Evolutionary conservation across 257 asterid genomes (phyloP).

Genomic region (Cordia subcordata): DNA sequence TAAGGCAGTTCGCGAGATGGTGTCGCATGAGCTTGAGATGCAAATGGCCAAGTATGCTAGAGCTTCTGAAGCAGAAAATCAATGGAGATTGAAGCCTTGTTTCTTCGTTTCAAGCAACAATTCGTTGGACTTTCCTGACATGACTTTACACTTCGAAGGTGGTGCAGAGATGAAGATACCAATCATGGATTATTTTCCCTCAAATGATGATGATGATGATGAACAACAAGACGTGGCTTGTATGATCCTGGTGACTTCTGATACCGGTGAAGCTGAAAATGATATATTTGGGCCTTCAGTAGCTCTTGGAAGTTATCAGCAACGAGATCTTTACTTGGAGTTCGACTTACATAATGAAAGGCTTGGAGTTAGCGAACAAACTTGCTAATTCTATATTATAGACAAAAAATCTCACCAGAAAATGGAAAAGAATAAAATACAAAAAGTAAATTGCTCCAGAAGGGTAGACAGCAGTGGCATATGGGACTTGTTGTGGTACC

Average conservation of each 20-base stretch:
- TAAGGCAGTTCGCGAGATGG: constrained; percentile 15
- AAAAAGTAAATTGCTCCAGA: no score
- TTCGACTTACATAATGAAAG: constrained; percentile 55
- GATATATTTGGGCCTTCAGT: constrained; percentile 39
- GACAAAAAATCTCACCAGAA: no score
- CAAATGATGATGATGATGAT: constrained; percentile 27
- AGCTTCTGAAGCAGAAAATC: constrained; percentile 21
- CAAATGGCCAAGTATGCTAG: constrained; percentile 34
- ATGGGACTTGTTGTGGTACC: no score
- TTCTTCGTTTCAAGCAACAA: constrained; percentile 27
- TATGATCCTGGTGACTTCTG: constrained; percentile 27
- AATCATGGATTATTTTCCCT: constrained; percentile 38
- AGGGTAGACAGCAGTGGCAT: no score
- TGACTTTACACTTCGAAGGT: constrained; percentile 40
- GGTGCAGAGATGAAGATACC: constrained; percentile 52
- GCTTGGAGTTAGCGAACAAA: constrained; percentile 41
- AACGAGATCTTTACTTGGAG: constrained; percentile 54
- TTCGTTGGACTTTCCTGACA: constrained; percentile 19
- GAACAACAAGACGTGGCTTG: constrained; percentile 26
- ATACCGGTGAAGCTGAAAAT: constrained; percentile 6
- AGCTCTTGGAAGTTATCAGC: constrained; percentile 56
- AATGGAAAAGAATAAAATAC: no score
- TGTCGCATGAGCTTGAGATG: constrained; percentile 37
- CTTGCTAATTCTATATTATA: constrained; percentile 20
- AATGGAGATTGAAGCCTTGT: constrained; percentile 48